phyloP scores from a whole-genome alignment of 805 yeast genomes.

The Kodamaea laetipori region DNA sequence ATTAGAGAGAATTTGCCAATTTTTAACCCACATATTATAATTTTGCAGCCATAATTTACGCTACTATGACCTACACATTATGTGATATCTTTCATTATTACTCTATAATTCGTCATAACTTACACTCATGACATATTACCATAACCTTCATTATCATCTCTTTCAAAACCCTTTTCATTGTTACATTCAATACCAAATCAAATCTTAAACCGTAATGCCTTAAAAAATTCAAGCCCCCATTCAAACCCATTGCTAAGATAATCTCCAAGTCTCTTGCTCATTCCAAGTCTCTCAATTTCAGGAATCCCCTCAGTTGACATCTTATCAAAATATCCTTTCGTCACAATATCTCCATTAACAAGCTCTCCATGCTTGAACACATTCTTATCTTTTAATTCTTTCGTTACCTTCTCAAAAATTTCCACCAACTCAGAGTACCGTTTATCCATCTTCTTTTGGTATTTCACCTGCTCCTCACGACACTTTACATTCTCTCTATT shows the following conservation, averaged over 20 bases:
- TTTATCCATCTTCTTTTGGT: slow-evolving; percentile 16
- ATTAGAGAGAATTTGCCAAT: no score
- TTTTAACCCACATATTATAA: no score
- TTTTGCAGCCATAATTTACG: no score
- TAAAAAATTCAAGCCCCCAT: background rate
- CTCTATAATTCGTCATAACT: no score
- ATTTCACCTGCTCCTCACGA: slow-evolving; percentile 10
- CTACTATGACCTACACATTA: no score
- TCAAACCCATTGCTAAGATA: slow-evolving; percentile 14
- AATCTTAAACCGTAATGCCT: background rate
- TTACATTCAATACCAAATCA: no score
- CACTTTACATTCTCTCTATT: background rate
- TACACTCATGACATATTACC: no score
- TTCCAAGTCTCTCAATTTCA: slow-evolving; percentile 27
- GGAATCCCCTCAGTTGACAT: slow-evolving; percentile 23
- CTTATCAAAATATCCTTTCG: slow-evolving; percentile 1
- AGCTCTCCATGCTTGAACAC: slow-evolving; percentile 40
- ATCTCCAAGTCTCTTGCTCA: slow-evolving; percentile 35
- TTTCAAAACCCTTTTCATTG: no score
- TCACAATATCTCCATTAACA: slow-evolving; percentile 17
- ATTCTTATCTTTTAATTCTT: slow-evolving; percentile 19
- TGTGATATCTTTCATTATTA: no score
- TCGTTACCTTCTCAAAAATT: slow-evolving; percentile 18
- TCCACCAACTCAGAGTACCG: slow-evolving; percentile 17
- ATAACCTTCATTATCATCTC: no score